Base-by-base conservation (phyloP, 2,329 filamentous ascomycete species). In the Botryotinia convoluta region DNA sequence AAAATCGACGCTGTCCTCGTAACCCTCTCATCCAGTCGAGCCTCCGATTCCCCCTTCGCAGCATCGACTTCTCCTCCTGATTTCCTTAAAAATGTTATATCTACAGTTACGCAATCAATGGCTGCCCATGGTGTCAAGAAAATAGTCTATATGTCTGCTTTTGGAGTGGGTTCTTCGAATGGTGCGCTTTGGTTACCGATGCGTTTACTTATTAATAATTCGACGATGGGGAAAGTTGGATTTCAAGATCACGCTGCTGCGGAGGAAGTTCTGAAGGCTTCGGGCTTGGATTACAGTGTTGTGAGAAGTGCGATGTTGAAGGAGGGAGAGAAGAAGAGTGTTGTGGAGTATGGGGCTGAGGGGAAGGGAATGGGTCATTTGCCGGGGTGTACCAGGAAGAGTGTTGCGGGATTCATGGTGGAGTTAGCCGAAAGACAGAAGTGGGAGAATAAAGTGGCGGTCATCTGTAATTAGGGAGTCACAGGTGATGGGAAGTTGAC, bases 71-170 rank as follows among this genome's bases (percentile, higher is more conserved):
- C 63, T 1, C 32, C 63, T 7, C 42, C 63, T 6, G 37, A 69
- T 32, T 72, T 72, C 54, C 71, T 72, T n/a, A 37, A 69, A 5
- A 69, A 69, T 9, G 45, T 32, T 7, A 12, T 69, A 20, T n/a
- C 32, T 1, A 72, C 57, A n/a, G 32, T 60, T 0, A 42, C 65
- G 0, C 80, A 79, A 0, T 80, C 78, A 6, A 85, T 85, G 82
- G 79, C 82, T 69, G 78, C 80, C 29, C 80, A 80, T 65, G 78
- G 78, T 0, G 73, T 77, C 16, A 54, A 42, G 12, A 87, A 86
- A 69, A 76, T 88, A 3, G 82, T 88, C 39, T 81, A 86, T 65
- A 83, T 89, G 79, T 86, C 84, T 20, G 84, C 85, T 1, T 84
- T 86, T 74, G 87, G 87, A 18, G 83, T 84, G 1, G 86, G 84